Evolutionary conservation across 106 monocot species (phyloP).

Genomic region (Dioscorea dumetorum): DNA sequence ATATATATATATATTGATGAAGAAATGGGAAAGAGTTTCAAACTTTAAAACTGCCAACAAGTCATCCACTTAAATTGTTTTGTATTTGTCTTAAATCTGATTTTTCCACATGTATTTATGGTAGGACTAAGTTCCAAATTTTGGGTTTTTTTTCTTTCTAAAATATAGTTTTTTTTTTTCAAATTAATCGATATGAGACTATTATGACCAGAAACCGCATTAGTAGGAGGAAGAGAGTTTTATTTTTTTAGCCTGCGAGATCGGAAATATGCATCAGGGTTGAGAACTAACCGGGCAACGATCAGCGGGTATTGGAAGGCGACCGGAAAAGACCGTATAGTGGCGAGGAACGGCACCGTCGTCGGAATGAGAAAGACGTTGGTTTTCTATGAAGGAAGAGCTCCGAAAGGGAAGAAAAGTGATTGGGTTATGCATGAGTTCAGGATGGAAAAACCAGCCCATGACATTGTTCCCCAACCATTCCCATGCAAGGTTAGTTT

Average conservation of each 20-base stretch:
- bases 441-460: slow-evolving; percentile 23
- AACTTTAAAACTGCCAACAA: too few species aligned
- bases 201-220: slow-evolving; percentile 25
- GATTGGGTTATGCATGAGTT: slow-evolving; percentile 98
- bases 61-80: too few species aligned
- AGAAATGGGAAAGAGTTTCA: too few species aligned
- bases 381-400: slow-evolving; percentile 83
- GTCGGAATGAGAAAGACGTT: slow-evolving; percentile 87
- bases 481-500: too few species aligned
- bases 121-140: too few species aligned
- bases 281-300: slow-evolving; percentile 68
- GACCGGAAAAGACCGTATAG: slow-evolving; percentile 58
- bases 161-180: too few species aligned
- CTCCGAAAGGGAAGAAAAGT: slow-evolving; percentile 85
- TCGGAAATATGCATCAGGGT: slow-evolving; percentile 60
- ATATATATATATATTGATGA: too few species aligned
- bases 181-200: too few species aligned
- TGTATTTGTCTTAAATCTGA: too few species aligned
- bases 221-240: slow-evolving; percentile 55
- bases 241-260: slow-evolving; percentile 62
- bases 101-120: too few species aligned
- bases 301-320: slow-evolving; percentile 84
- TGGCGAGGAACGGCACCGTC: slow-evolving; percentile 15
- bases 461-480: too few species aligned
- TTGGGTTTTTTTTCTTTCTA: too few species aligned